Conservation (phyloP, 192 early-diverging fungal genomes). For the Linnemannia elongata region DNA sequence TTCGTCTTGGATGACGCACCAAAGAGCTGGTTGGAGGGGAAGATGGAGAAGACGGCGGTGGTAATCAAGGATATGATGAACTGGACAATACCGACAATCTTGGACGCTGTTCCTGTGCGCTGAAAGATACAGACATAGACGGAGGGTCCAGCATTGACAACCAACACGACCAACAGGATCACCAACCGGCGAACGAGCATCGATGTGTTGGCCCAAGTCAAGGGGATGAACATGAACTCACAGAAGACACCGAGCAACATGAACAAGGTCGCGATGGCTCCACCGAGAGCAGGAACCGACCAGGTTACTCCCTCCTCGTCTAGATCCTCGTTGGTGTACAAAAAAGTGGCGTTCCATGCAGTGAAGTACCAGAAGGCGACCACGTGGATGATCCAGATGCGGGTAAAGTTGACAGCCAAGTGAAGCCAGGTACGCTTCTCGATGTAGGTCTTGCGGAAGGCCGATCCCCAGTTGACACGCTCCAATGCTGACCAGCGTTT, state of each 20-base stretch:
- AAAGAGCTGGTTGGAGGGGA: conserved; percentile 75
- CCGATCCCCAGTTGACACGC: conserved; percentile 77
- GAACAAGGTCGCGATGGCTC: conserved; percentile 77
- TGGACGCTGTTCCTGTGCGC: conserved; percentile 61
- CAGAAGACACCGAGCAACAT: conserved; percentile 74
- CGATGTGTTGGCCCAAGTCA: conserved; percentile 68
- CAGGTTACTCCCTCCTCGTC: conserved; percentile 64
- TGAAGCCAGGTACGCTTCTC: conserved; percentile 89
- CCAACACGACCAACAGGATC: conserved; percentile 71
- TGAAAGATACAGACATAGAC: conserved; percentile 68
- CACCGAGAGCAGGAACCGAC: conserved; percentile 79
- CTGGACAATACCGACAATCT: conserved; percentile 74
- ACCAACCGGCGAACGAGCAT: conserved; percentile 64
- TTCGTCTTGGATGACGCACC: conserved; percentile 43
- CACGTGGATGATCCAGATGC: conserved; percentile 89
- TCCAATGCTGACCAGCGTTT: conserved; percentile 74
- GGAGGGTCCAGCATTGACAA: conserved; percentile 74
- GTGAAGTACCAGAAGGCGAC: conserved; percentile 86
- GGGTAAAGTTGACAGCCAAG: conserved; percentile 85
- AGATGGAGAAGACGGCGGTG: conserved; percentile 74
- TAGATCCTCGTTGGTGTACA: conserved; percentile 69
- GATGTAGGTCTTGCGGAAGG: conserved; percentile 86
- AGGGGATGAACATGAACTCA: conserved; percentile 80
- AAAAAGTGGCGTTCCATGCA: conserved; percentile 74
- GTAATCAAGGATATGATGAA: conserved; percentile 77